These are phyloP conservation scores for Cystofilobasidium macerans DNA, from an alignment of 768 basidiomycete species.

Conservation along the genomic window DNA sequence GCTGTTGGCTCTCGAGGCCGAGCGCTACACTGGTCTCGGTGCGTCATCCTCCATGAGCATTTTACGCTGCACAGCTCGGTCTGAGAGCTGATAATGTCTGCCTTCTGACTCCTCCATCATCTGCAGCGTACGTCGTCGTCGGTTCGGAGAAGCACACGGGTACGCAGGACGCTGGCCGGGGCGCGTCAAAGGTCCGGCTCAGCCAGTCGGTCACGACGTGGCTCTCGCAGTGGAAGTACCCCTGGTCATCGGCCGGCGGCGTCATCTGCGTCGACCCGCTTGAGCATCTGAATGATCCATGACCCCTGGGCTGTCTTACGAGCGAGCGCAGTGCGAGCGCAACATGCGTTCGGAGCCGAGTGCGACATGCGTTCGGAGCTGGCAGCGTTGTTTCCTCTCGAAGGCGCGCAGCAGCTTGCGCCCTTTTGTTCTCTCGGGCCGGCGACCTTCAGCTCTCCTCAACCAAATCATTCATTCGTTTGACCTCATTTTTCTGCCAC, in stretches of 20 bases:
- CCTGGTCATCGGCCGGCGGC: slow-evolving; percentile 87
- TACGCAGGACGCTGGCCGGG: slow-evolving; percentile 68
- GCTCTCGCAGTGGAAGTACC: slow-evolving; percentile 88
- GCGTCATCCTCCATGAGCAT: slow-evolving; percentile 28
- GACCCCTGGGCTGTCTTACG: too few species aligned
- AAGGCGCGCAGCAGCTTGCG: too few species aligned
- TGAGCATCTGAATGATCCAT: slow-evolving; percentile 10
- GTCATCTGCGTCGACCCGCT: slow-evolving; percentile 66
- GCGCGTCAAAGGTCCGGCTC: slow-evolving; percentile 69
- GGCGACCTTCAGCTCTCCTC: too few species aligned
- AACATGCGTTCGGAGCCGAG: too few species aligned
- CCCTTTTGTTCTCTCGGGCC: too few species aligned
- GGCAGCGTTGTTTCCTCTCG: too few species aligned
- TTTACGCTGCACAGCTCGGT: not conserved
- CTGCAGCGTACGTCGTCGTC: slow-evolving; percentile 69
- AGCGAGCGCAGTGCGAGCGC: too few species aligned
- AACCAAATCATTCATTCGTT: too few species aligned
- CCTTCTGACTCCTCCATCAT: slow-evolving; percentile 17
- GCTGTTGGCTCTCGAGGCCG: slow-evolving; percentile 74
- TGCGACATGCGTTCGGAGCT: too few species aligned
- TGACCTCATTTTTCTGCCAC: too few species aligned
- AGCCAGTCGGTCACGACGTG: slow-evolving; percentile 80
- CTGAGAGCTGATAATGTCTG: slow-evolving; percentile 18
- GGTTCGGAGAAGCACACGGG: slow-evolving; percentile 96
- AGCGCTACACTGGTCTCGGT: slow-evolving; percentile 80